Evolutionary conservation across 441 rosid genomes (phyloP).

Genomic region (Codiaeum variegatum): DNA sequence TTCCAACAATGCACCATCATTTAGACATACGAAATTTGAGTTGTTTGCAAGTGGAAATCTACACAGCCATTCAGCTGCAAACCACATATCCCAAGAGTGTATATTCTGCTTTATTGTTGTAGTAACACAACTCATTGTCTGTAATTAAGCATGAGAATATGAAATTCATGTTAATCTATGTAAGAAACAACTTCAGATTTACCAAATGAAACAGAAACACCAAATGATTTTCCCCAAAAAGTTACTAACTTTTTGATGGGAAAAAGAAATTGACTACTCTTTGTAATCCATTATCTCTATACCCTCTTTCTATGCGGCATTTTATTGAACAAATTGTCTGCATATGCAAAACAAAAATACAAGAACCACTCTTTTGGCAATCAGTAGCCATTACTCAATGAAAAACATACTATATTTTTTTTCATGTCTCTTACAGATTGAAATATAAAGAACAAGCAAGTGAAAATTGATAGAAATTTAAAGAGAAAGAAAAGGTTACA

Average conservation of each 20-base stretch:
- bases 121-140: not conserved
- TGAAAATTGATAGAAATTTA: not conserved
- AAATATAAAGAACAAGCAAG: not conserved
- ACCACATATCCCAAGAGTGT: not conserved
- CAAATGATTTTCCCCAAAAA: not conserved
- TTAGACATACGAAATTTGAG: not conserved
- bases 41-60: not conserved
- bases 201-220: not conserved
- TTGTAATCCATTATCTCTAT: too few relatives aligned
- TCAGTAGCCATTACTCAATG: too few relatives aligned
- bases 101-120: not conserved
- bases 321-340: too few relatives aligned
- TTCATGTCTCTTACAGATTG: too few relatives aligned
- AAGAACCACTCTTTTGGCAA: too few relatives aligned
- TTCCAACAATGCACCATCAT: not conserved
- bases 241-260: not conserved
- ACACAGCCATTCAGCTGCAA: not conserved
- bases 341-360: too few relatives aligned
- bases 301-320: too few relatives aligned
- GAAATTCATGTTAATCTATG: not conserved
- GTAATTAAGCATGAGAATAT: not conserved
- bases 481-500: slow-evolving; percentile 32
- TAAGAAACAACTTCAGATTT: not conserved
- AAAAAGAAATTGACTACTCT: too few relatives aligned
- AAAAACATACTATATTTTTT: too few relatives aligned